Base-by-base conservation (phyloP, 2,329 filamentous ascomycete genomes). In the Decorospora gaudefroyi region DNA sequence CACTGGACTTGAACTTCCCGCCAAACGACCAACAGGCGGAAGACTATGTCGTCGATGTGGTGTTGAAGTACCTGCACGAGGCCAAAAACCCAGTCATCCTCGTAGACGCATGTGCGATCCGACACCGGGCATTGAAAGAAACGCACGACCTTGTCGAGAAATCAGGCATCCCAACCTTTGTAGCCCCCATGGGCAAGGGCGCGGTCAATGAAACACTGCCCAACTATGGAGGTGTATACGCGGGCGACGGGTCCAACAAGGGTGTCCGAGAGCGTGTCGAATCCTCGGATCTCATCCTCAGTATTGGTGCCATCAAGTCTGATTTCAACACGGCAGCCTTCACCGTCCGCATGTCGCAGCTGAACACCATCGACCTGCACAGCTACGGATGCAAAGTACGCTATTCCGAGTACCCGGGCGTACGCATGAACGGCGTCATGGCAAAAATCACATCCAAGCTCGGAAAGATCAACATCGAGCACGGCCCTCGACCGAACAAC, bases 141-240 rank as follows among this genome's bases (percentile, higher is more conserved):
- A 83, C 90, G 12, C 83, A 88, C 56, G 80, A 81, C 6, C 75
- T 96, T 11, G 75, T 95, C 37, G 76, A 85, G 48, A 88, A 85
- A 69, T 88, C 88, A 1, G 77, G 82, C 3, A 75, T 95, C 6
- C 90, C 90, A 4, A 86, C 88, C 0, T 95, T 93, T 59, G 87
- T 91, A n/a, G 87, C 89, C 0, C 88, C 90, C 2, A 95, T 95
- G 87, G 90, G 90, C 32, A 95, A 95, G 73, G 82, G 89, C 12
- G 87, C 87, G 13, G 80, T 96, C 32, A 80, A 93, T 60, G 90
- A 96, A 70, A 80, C 80, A 2, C 78, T 87, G 32, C 75, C 79
- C n/a, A 87, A 82, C 61, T 95, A 86, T 57, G 87, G 87, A 15
- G 90, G 90, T 52, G 87, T 95, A 4, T 95, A 95, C 67, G 86